Evolutionary conservation across 1,284 basidiomycete genomes (phyloP).

Genomic region (Irpex sp.): DNA sequence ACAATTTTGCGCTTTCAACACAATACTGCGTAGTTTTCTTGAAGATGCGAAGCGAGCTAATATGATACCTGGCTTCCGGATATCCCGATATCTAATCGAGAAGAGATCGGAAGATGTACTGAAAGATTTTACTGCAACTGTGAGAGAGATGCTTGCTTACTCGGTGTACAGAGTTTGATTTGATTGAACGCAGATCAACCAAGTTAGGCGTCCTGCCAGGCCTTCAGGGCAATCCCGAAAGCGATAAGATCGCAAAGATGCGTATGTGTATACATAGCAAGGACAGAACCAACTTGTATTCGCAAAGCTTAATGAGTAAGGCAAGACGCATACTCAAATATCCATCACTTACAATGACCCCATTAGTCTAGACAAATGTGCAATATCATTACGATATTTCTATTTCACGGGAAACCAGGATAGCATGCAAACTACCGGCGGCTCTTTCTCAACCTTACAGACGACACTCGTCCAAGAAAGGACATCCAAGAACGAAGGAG

Average conservation of each 20-base stretch:
- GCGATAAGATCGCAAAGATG: neutral
- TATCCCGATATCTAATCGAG: neutral
- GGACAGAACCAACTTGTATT: neutral
- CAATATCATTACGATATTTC: neutral
- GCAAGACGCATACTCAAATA: neutral
- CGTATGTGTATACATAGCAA: neutral
- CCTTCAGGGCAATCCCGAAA: neutral
- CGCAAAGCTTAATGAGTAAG: neutral
- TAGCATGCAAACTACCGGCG: neutral
- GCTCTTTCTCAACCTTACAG: too few species aligned
- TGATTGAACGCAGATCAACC: neutral
- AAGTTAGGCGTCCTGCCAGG: neutral
- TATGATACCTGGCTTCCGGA: neutral
- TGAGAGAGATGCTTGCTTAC: neutral
- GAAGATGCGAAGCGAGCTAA: neutral
- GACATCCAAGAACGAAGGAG: neutral
- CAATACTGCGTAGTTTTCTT: neutral
- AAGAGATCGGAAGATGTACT: neutral
- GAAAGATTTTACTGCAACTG: neutral
- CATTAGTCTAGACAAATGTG: neutral
- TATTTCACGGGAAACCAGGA: neutral
- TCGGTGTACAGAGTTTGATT: neutral
- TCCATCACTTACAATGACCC: neutral
- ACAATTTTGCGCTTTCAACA: neutral
- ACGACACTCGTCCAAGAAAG: neutral